Conservation (phyloP, 2,329 filamentous ascomycete species). For the Ophidiomyces ophidiicola region DNA sequence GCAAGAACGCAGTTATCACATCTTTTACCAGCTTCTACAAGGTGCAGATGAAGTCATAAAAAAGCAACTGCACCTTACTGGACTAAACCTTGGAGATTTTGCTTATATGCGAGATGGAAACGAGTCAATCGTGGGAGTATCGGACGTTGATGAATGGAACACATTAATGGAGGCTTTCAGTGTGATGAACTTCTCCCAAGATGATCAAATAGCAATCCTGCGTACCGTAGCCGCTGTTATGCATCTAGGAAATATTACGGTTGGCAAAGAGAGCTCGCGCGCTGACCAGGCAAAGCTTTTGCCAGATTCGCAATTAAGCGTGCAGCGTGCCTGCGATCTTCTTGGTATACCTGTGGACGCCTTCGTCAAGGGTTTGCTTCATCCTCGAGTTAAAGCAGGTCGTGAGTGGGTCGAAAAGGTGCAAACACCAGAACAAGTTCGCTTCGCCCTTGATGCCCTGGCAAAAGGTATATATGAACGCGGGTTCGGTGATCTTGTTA, state of each 20-base stretch:
- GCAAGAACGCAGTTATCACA: conserved; percentile 88
- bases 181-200: conserved; percentile 82
- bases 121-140: conserved; percentile 79
- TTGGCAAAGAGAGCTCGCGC: conserved; percentile 79
- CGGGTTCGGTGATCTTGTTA: conserved; percentile 83
- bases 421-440: conserved; percentile 92
- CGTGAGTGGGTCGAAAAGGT: conserved; percentile 98
- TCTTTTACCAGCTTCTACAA: conserved; percentile 90
- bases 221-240: conserved; percentile 82
- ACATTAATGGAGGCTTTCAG: conserved; percentile 80
- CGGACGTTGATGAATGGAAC: conserved; percentile 83
- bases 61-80: conserved; percentile 61
- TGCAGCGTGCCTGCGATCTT: conserved; percentile 67
- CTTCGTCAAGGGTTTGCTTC: conserved; percentile 77
- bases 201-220: conserved; percentile 72
- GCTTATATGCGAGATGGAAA: conserved; percentile 85
- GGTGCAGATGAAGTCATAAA: conserved; percentile 66
- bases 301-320: conserved; percentile 60
- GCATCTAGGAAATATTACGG: conserved; percentile 81
- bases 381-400: conserved; percentile 88
- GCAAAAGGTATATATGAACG: conserved; percentile 97
- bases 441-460: conserved; percentile 75
- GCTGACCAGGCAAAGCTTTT: conserved; percentile 80
- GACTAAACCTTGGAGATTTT: conserved; percentile 71
- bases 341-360: conserved; percentile 73